These are phyloP conservation scores for Elaeis guineensis DNA, from an alignment of 176 grass and related monocot genomes.

Conservation along the genomic window DNA sequence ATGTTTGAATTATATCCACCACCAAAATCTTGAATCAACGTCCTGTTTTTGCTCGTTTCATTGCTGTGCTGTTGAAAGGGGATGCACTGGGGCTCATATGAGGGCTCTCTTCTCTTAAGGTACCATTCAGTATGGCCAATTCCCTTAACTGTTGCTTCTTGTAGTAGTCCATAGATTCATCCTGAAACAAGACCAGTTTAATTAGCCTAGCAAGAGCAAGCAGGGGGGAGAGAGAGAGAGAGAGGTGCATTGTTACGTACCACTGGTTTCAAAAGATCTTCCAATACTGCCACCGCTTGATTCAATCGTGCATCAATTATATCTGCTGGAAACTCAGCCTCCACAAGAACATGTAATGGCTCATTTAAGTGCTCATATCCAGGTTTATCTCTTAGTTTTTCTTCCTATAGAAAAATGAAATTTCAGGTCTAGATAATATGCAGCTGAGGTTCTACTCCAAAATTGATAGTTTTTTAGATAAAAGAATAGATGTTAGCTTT, in stretches of 20 bases:
- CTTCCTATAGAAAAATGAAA: slow-evolving; percentile 51
- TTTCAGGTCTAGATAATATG: slow-evolving; percentile 11
- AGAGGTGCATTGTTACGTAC: slow-evolving; percentile 26
- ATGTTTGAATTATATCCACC: no score
- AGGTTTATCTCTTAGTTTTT: slow-evolving; percentile 96
- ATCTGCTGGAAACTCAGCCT: slow-evolving; percentile 89
- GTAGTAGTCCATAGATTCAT: slow-evolving; percentile 96
- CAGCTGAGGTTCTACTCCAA: no score
- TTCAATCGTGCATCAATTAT: slow-evolving; percentile 69
- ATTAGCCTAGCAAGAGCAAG: no score
- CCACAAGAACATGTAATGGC: slow-evolving; percentile 85
- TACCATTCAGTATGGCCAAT: slow-evolving; percentile 87
- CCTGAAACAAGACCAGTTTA: slow-evolving; percentile 29
- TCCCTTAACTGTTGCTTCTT: slow-evolving; percentile 96
- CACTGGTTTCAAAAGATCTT: slow-evolving; percentile 95
- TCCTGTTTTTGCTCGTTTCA: slow-evolving; percentile 95
- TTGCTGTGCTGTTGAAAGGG: slow-evolving; percentile 79
- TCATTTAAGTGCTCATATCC: slow-evolving; percentile 98
- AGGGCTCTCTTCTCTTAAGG: slow-evolving; percentile 85
- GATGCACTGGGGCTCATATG: slow-evolving; percentile 82
- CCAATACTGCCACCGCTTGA: slow-evolving; percentile 74
- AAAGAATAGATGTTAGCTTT: no score
- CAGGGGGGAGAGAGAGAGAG: not conserved
- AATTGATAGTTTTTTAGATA: no score
- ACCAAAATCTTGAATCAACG: slow-evolving; percentile 26